A percentile compares a stretch with the other conserved stretches of the same genome.
These are phyloP conservation scores for Pichia cactophila DNA, from an alignment of 1,139 yeast genomes.

Conservation along the genomic window DNA sequence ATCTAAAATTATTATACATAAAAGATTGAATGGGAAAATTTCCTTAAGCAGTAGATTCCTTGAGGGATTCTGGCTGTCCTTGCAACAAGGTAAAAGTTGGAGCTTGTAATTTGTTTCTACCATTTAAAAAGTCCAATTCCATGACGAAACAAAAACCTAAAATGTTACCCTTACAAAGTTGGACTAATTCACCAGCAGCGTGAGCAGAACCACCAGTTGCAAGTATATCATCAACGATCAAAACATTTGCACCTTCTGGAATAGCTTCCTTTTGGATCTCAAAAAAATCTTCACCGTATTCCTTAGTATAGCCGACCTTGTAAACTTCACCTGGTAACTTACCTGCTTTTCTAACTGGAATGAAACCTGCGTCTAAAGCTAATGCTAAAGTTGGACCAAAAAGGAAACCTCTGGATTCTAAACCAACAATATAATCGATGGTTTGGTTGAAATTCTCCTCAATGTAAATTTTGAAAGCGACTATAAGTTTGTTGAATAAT, in stretches of 20 bases:
- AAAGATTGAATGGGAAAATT: not conserved
- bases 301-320: conserved; percentile 74
- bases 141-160: conserved; percentile 79
- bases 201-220: conserved; percentile 97
- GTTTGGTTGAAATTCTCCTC: conserved; percentile 43
- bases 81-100: conserved; percentile 82
- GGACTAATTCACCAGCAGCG: conserved; percentile 86
- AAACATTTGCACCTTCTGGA: conserved; percentile 70
- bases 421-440: conserved; percentile 84
- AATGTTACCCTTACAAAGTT: conserved; percentile 56
- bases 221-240: conserved; percentile 90
- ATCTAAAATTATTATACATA: not conserved
- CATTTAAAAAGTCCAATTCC: conserved; percentile 93
- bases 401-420: conserved; percentile 94
- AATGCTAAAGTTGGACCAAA: conserved; percentile 95
- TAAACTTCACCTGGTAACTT: conserved; percentile 84
- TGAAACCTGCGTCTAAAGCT: conserved; percentile 81
- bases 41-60: conserved; percentile 7
- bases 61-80: conserved; percentile 57
- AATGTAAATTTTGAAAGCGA: conserved; percentile 73
- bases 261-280: conserved; percentile 83
- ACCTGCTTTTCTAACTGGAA: conserved; percentile 92
- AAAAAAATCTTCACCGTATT: conserved; percentile 84
- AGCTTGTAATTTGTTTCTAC: conserved; percentile 79
- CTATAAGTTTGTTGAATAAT: conserved; percentile 70